Percentiles rank a stretch among this genome's conserved stretches.
Conservation (phyloP, 2,329 filamentous ascomycete species). For the Talaromyces sp. region DNA sequence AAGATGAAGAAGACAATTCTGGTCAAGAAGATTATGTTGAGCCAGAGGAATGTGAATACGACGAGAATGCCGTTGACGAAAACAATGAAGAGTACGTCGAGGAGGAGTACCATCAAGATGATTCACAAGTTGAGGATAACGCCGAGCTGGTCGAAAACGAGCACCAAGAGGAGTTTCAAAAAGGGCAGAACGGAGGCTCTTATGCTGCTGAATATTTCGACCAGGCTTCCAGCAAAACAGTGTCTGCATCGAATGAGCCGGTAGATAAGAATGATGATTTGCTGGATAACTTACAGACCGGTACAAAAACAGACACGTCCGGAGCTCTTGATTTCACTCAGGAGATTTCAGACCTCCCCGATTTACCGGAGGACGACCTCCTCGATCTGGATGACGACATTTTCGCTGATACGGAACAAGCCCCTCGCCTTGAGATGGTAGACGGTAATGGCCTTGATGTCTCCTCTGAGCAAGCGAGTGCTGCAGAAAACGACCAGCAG, state of each 20-base stretch:
- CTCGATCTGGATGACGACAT: conserved; percentile 34
- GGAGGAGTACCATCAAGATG: conserved; percentile 20
- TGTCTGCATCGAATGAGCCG: conserved; percentile 11
- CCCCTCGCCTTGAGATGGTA: conserved; percentile 20
- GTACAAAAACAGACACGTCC: not conserved
- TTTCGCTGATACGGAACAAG: conserved; percentile 26
- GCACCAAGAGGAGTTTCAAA: conserved; percentile 9
- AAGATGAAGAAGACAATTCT: not conserved
- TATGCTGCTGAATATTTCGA: conserved; percentile 14
- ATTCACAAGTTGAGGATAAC: not conserved
- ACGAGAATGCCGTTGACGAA: conserved; percentile 18
- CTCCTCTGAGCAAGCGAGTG: conserved; percentile 27
- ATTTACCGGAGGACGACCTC: conserved; percentile 25
- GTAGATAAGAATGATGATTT: conserved; percentile 7
- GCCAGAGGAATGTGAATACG: conserved; percentile 6
- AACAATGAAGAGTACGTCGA: conserved; percentile 18
- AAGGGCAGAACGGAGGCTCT: conserved; percentile 19
- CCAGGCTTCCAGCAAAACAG: conserved; percentile 13
- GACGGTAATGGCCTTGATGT: conserved; percentile 36
- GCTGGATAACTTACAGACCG: conserved; percentile 5
- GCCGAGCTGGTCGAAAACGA: conserved; percentile 19
- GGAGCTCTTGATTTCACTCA: conserved; percentile 14
- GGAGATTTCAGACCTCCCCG: conserved; percentile 20
- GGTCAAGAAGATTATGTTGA: not conserved
- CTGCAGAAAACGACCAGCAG: conserved; percentile 23